phyloP scores from a whole-genome alignment of 441 rosid species.

The Adansonia gregorii region DNA sequence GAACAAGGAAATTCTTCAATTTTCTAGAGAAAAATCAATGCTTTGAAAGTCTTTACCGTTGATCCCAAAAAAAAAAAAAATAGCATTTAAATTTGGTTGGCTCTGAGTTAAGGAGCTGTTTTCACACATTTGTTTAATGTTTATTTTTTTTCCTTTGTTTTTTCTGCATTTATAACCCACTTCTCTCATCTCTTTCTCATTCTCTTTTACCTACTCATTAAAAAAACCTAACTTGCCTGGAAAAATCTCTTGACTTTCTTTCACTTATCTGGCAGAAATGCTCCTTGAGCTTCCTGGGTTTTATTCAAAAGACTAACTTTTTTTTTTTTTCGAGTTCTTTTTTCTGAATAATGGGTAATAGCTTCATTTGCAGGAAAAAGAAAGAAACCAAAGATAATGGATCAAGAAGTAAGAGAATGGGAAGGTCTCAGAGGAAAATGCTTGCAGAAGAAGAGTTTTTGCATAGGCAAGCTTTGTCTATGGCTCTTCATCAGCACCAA shows the following conservation, averaged over 20 bases:
- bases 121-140: slow-evolving; percentile 16
- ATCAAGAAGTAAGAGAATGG: slow-evolving; percentile 65
- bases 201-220: slow-evolving; percentile 6
- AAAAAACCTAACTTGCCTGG: not conserved
- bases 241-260: not conserved
- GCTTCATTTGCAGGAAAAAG: slow-evolving; percentile 57
- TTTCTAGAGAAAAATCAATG: not conserved
- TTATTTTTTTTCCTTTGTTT: not conserved
- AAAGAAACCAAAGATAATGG: slow-evolving; percentile 51
- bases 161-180: not conserved
- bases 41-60: slow-evolving; percentile 12
- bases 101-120: slow-evolving; percentile 14
- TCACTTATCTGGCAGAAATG: slow-evolving; percentile 13
- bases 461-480: slow-evolving; percentile 73
- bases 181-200: not conserved
- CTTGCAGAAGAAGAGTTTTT: slow-evolving; percentile 64
- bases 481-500: slow-evolving; percentile 83
- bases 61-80: slow-evolving; percentile 14
- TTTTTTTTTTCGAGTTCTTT: not conserved
- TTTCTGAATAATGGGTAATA: slow-evolving; percentile 59
- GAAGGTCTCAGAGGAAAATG: slow-evolving; percentile 75
- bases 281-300: slow-evolving; percentile 20
- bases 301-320: not conserved
- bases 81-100: slow-evolving; percentile 23
- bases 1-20: not conserved